A percentile compares a stretch with the other conserved stretches of the same genome.
Evolutionary conservation across 352 stramenopile genomes (phyloP).

Genomic region (Phytopythium litorale): DNA sequence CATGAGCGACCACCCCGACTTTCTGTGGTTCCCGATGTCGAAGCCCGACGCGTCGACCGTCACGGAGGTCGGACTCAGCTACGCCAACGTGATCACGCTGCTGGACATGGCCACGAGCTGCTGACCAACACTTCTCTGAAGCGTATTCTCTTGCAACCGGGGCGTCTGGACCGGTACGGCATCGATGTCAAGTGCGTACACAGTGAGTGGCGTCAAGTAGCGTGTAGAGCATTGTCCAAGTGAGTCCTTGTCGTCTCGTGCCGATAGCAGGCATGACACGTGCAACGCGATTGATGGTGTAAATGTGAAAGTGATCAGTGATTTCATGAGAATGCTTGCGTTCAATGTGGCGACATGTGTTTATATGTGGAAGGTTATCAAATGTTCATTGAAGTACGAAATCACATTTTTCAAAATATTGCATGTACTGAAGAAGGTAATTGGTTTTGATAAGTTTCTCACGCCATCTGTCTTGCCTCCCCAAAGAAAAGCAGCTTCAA

Average conservation of each 20-base stretch:
- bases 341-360: neutral
- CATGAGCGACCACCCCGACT: slow-evolving; percentile 30
- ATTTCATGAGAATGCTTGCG: neutral
- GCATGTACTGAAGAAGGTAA: neutral
- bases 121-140: neutral
- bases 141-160: neutral
- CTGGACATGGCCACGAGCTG: slow-evolving; percentile 22
- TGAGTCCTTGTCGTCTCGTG: neutral
- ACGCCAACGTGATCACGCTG: slow-evolving; percentile 23
- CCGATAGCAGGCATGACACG: neutral
- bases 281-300: neutral
- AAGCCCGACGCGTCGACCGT: slow-evolving; percentile 26
- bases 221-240: neutral
- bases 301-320: neutral
- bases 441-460: neutral
- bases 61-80: slow-evolving; percentile 26
- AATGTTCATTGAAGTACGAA: neutral
- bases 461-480: neutral
- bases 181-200: neutral
- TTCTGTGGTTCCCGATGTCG: slow-evolving; percentile 28
- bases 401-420: neutral
- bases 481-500: slow-evolving; percentile 5
- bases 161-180: neutral
- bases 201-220: neutral
- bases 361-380: neutral